These are phyloP conservation scores for Eragrostis curvula DNA, from an alignment of 176 grass and related monocot species.

Conservation along the genomic window DNA sequence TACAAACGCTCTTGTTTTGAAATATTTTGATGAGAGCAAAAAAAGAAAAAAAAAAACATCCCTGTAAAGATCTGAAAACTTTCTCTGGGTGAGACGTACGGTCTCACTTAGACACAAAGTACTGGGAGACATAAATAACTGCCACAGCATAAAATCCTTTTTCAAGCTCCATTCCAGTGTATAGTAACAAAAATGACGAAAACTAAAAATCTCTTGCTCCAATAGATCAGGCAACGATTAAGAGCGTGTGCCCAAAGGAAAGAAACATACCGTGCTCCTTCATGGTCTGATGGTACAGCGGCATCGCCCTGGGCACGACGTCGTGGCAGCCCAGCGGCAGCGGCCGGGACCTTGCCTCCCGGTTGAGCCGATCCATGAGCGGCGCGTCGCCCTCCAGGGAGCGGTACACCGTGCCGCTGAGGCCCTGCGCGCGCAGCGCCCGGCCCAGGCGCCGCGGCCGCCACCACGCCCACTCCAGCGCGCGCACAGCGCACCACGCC, in stretches of 20 bases:
- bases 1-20: too few relatives aligned
- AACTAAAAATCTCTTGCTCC: too few relatives aligned
- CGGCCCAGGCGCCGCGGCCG: conserved; percentile 48
- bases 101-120: too few relatives aligned
- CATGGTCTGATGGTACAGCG: conserved; percentile 57
- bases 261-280: conserved; percentile 53
- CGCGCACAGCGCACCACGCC: conserved; percentile 49
- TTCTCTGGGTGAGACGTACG: too few relatives aligned
- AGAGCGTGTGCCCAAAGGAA: not conserved
- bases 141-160: not conserved
- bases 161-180: too few relatives aligned
- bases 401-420: conserved; percentile 60
- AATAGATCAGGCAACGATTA: too few relatives aligned
- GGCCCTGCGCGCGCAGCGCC: conserved; percentile 60
- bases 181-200: too few relatives aligned
- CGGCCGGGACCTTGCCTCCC: conserved; percentile 54
- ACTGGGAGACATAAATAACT: not conserved
- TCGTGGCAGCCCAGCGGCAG: conserved; percentile 60
- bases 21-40: too few relatives aligned
- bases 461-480: conserved; percentile 67
- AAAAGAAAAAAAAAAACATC: too few relatives aligned
- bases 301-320: conserved; percentile 46
- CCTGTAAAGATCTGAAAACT: too few relatives aligned
- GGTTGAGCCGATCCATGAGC: conserved; percentile 47
- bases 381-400: conserved; percentile 53